Evolutionary conservation across 352 stramenopile genomes (phyloP).

Genomic region (Poterioochromonas sp.): DNA sequence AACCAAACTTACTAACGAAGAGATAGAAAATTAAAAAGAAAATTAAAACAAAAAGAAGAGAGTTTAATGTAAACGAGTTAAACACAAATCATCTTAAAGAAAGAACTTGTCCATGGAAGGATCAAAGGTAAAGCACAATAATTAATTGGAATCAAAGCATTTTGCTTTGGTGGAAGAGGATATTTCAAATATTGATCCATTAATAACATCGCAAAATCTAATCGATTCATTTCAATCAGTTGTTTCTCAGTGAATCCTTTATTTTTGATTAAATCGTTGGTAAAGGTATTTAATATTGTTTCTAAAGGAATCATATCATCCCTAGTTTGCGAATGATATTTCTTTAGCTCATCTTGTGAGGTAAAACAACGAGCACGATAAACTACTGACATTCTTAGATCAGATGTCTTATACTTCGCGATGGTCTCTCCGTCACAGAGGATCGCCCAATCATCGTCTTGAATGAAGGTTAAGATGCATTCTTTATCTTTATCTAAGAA

Average conservation of each 20-base stretch:
- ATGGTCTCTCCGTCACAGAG: slow-evolving; percentile 24
- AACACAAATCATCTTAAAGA: too few species aligned
- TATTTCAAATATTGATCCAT: slow-evolving; percentile 42
- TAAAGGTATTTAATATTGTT: slow-evolving; percentile 4
- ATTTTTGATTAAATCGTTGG: neutral
- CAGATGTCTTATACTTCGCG: slow-evolving; percentile 33
- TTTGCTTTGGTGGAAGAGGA: slow-evolving; percentile 23
- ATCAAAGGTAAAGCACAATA: too few species aligned
- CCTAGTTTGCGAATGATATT: slow-evolving; percentile 30
- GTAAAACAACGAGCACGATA: slow-evolving; percentile 42
- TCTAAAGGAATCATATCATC: slow-evolving; percentile 22
- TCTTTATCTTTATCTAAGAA: slow-evolving; percentile 40
- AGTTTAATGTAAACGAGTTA: too few species aligned
- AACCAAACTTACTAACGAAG: too few species aligned
- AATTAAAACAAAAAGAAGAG: too few species aligned
- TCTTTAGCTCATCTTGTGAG: neutral
- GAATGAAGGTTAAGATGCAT: slow-evolving; percentile 25
- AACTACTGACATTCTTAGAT: slow-evolving; percentile 46
- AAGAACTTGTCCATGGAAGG: too few species aligned
- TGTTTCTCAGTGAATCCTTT: neutral
- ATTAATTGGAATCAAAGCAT: slow-evolving; percentile 37
- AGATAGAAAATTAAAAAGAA: too few species aligned
- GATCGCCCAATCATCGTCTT: slow-evolving; percentile 37
- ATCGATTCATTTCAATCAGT: neutral
- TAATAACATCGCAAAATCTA: slow-evolving; percentile 40